Evolutionary conservation across 306 rosid genomes (phyloP), one percentile per base, ranked within the genome.

Genomic region (Fragaria ananassa): DNA sequence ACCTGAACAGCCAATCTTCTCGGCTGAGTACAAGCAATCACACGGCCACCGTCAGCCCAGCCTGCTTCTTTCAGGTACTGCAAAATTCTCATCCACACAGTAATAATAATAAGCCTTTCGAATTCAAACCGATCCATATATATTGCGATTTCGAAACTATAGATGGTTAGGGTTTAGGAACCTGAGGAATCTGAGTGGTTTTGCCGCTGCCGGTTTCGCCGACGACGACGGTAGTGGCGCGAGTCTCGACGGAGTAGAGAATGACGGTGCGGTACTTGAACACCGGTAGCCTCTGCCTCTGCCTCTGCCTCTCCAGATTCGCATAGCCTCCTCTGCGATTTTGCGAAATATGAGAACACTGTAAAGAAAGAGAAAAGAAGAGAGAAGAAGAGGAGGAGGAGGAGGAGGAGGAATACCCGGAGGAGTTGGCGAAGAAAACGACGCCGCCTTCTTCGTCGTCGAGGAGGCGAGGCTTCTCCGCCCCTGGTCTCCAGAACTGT

Each of bases 141-240:
- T 8, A 57, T 58, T 23, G 8, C 3, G 57, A 62, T 3, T 46
- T 42, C 60, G 4, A 68, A 31, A 65, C 39, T 6, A 42, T 27
- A 69, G 44, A 47, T 9, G 54, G 70, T 23, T 45, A 34, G 46
- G 27, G 41, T 5, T 7, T 9, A 60, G 2, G 37, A 79, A 88
- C 98, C 97, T 93, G 98, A 85, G 98, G 98, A 69, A 94, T 94
- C 81, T 94, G 98, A 50, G 96, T 94, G 76, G 96, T 94, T 75
- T 94, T 94, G 13, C 98, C 98, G 45, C 98, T 94, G 2, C 98
- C 98, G 35, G 98, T 94, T 83, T 94, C 98, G 27, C 98, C 97
- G 15, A 94, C 98, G 11, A 94, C 80, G 80, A 94, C 88, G 47
- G 96, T 90, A 39, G 98, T 91, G 77, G 95, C 89, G 78, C 83